phyloP scores from a whole-genome alignment of 2,329 filamentous ascomycete species.

The Aspergillus pseudonomiae region DNA sequence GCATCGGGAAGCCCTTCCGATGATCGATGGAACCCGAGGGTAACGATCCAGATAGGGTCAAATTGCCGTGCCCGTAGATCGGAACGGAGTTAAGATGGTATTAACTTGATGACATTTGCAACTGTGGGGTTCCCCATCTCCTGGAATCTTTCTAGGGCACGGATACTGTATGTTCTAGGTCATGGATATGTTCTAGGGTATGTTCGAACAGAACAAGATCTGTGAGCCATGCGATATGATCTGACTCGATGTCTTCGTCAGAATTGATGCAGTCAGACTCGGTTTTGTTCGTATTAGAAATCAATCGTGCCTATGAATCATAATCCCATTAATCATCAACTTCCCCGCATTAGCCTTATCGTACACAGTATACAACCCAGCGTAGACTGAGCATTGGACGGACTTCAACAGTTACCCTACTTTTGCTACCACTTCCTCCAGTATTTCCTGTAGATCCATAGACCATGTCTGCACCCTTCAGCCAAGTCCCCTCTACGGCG shows the following conservation, averaged over 20 bases:
- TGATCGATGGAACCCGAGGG: background rate
- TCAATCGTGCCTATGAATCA: background rate
- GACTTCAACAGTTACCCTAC: too few relatives aligned
- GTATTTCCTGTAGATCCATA: background rate
- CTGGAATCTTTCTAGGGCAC: background rate
- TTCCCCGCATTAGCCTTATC: background rate
- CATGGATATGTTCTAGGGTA: background rate
- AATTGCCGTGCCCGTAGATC: background rate
- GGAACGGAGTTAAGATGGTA: background rate
- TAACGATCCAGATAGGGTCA: background rate
- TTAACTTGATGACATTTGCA: background rate
- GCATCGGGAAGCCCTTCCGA: background rate
- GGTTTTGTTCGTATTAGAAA: background rate
- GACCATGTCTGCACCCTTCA: constrained; percentile 29
- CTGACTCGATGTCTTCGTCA: background rate
- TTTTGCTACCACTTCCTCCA: background rate
- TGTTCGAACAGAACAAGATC: background rate
- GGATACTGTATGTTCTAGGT: too few relatives aligned
- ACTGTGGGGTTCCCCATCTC: background rate
- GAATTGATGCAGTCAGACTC: background rate
- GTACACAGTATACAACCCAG: background rate
- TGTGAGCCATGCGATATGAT: background rate
- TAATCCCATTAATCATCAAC: background rate
- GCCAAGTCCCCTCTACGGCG: constrained; percentile 37
- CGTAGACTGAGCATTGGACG: background rate